phyloP scores from a whole-genome alignment of 1,139 yeast species.

The Saccharomyces hybrid region DNA sequence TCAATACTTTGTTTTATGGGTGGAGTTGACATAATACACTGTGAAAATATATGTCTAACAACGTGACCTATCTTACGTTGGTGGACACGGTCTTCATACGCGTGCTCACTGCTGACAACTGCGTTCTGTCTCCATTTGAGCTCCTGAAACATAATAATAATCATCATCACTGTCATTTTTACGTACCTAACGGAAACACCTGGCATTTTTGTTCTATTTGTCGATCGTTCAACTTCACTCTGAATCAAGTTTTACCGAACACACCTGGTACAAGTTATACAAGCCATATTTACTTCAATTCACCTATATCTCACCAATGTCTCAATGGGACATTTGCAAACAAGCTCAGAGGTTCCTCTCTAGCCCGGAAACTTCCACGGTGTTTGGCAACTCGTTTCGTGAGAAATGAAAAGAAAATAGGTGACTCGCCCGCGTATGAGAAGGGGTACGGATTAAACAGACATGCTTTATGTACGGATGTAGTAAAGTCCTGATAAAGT shows the following conservation, averaged over 20 bases:
- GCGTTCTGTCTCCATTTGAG: neutral
- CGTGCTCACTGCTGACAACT: neutral
- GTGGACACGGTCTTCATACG: too few species aligned
- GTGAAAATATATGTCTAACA: too few species aligned
- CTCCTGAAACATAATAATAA: neutral
- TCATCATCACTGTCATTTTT: slow-evolving; percentile 1
- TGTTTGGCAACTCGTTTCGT: neutral
- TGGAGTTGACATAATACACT: too few species aligned
- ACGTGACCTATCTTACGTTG: too few species aligned
- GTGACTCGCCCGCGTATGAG: neutral
- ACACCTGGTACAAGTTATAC: neutral
- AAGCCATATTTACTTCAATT: neutral
- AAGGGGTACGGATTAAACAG: neutral
- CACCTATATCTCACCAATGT: neutral
- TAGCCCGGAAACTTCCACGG: neutral
- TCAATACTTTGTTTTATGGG: too few species aligned
- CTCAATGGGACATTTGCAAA: neutral
- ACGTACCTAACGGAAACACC: slow-evolving; percentile 98
- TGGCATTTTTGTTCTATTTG: slow-evolving; percentile 56
- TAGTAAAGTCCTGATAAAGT: neutral
- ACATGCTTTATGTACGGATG: neutral
- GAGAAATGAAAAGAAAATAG: neutral
- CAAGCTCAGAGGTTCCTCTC: neutral
- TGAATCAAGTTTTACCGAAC: neutral
- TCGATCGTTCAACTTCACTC: neutral